Conservation (phyloP, 2,329 filamentous ascomycete genomes). For the Apiospora arundinis region DNA sequence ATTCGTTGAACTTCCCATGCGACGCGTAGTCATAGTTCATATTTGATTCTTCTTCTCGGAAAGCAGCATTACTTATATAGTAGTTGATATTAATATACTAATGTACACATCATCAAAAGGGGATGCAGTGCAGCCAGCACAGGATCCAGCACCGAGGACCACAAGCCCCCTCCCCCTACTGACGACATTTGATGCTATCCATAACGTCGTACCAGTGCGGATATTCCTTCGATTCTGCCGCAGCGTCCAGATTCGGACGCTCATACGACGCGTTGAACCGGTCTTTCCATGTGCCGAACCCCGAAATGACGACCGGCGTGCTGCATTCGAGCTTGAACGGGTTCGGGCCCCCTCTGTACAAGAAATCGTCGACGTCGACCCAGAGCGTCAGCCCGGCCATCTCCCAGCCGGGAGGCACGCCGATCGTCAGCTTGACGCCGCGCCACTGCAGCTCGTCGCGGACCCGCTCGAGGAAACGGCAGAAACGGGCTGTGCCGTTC, state of each 20-base stretch:
- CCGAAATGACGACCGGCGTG: neutral
- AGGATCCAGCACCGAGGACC: no score
- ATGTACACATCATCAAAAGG: no score
- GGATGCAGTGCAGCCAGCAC: no score
- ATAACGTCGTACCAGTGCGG: no score
- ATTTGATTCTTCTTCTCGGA: no score
- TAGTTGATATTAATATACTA: no score
- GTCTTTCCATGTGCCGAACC: neutral
- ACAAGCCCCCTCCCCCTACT: neutral
- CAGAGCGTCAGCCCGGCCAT: slow-evolving; percentile 19
- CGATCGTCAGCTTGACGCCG: slow-evolving; percentile 25
- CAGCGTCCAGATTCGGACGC: neutral
- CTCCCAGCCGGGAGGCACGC: neutral
- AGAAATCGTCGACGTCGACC: slow-evolving; percentile 30
- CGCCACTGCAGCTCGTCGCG: slow-evolving; percentile 31
- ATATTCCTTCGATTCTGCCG: no score
- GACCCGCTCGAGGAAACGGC: slow-evolving; percentile 31
- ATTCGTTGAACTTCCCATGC: no score
- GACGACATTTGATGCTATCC: neutral
- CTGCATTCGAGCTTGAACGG: slow-evolving; percentile 25
- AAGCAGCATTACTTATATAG: no score
- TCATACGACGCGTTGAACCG: neutral
- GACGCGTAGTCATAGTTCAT: no score
- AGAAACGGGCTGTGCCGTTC: neutral
- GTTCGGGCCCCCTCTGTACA: slow-evolving; percentile 34